Percentiles rank a stretch among this genome's conserved stretches.
Conservation (phyloP, 2,329 filamentous ascomycete species). For the Sarocladium oryzae region DNA sequence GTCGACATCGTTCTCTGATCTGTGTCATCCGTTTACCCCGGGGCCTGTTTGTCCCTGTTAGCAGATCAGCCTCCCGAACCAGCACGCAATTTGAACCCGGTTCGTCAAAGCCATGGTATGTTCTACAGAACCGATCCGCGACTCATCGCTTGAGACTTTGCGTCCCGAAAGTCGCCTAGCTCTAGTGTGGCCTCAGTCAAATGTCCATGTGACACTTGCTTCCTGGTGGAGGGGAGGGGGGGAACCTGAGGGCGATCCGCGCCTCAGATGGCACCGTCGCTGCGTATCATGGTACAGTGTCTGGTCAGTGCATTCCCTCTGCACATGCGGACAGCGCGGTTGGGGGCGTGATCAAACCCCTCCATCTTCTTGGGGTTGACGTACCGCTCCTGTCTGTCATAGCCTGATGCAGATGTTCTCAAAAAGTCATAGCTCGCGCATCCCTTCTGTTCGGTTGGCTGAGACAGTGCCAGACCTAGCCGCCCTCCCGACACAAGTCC, state of each 20-base stretch:
- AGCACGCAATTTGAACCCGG: neutral
- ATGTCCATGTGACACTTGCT: neutral
- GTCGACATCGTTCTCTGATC: neutral
- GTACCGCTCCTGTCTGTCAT: neutral
- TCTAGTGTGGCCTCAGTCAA: neutral
- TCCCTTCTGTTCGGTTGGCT: conserved; percentile 5
- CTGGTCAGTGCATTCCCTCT: neutral
- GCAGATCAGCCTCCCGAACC: neutral
- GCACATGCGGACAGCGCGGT: neutral
- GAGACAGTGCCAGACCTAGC: conserved; percentile 6
- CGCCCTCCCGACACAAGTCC: neutral
- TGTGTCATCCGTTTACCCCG: neutral
- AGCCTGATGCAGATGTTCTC: neutral
- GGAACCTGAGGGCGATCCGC: neutral
- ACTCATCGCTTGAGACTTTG: conserved; percentile 1
- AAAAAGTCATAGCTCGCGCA: neutral
- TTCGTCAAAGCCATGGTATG: neutral
- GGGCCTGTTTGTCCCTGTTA: neutral
- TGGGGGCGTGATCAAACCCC: neutral
- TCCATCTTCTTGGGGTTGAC: neutral
- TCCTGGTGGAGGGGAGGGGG: neutral
- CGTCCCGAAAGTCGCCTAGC: neutral
- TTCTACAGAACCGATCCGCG: neutral
- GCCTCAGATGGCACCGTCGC: neutral
- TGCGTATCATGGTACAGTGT: neutral